Conservation (phyloP, 2,329 filamentous ascomycete species). For the Bertia moriformis region DNA sequence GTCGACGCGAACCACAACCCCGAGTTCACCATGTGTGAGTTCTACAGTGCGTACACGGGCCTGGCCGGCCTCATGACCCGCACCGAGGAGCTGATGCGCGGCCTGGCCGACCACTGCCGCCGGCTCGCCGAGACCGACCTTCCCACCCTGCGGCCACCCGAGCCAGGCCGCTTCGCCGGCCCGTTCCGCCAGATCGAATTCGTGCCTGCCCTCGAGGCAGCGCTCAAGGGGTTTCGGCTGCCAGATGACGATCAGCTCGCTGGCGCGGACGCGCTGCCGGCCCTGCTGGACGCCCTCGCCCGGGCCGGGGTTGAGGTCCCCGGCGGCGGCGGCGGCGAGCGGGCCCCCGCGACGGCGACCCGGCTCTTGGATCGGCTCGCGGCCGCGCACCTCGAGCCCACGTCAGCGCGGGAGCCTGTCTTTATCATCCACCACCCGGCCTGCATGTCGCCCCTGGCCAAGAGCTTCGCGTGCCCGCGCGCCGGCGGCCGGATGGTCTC, state of each 20-base stretch:
- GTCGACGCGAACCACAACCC: conserved; percentile 87
- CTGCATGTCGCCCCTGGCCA: conserved; percentile 79
- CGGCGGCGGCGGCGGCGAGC: no score
- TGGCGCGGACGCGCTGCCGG: conserved; percentile 15
- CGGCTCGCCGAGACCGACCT: conserved; percentile 28
- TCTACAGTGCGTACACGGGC: conserved; percentile 76
- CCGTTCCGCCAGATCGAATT: conserved; percentile 65
- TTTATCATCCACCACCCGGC: conserved; percentile 85
- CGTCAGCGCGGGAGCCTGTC: conserved; percentile 51
- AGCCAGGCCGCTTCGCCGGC: no score
- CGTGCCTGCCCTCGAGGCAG: conserved; percentile 61
- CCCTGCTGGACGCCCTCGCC: conserved; percentile 32
- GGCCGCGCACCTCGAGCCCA: conserved; percentile 61
- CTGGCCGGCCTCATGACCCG: conserved; percentile 59
- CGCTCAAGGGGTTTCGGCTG: conserved; percentile 47
- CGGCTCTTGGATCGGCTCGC: conserved; percentile 71
- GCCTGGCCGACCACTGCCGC: conserved; percentile 37
- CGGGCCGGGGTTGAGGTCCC: conserved; percentile 38
- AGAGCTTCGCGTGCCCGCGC: conserved; percentile 60
- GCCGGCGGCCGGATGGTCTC: conserved; percentile 63
- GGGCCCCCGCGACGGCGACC: conserved; percentile 41
- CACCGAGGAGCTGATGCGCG: conserved; percentile 58
- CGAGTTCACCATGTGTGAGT: conserved; percentile 95
- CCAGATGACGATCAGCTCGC: conserved; percentile 55
- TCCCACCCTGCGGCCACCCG: conserved; percentile 27